These are phyloP conservation scores for Penicillium argentinense DNA, from an alignment of 495 filamentous ascomycete species.

Conservation along the genomic window DNA sequence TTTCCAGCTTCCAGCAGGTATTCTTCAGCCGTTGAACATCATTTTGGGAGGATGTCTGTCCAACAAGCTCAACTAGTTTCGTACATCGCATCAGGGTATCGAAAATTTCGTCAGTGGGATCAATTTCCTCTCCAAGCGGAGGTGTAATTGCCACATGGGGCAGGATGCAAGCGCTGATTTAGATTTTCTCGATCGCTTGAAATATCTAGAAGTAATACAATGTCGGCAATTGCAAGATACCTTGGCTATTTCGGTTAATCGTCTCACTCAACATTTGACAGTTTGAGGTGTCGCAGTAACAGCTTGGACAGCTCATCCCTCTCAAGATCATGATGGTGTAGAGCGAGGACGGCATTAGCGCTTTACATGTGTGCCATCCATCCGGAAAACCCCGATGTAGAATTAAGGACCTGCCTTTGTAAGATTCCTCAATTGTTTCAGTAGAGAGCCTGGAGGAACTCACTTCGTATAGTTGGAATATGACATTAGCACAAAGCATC, in stretches of 20 bases:
- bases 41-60: not conserved
- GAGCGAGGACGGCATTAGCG: constrained; percentile 16
- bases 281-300: constrained; percentile 12
- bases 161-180: constrained; percentile 13
- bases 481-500: constrained; percentile 14
- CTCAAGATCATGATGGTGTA: constrained; percentile 6
- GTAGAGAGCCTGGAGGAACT: not conserved
- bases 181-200: constrained; percentile 20
- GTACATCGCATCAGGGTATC: constrained; percentile 19
- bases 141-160: constrained; percentile 11
- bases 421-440: not conserved
- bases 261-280: constrained; percentile 14
- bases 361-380: constrained; percentile 21
- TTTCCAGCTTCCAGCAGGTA: not conserved
- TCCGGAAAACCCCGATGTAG: constrained; percentile 11
- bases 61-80: constrained; percentile 5
- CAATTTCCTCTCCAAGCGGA: not conserved
- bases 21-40: constrained; percentile 4
- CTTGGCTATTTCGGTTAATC: not conserved
- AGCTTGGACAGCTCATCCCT: constrained; percentile 8
- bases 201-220: constrained; percentile 1
- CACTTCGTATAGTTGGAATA: constrained; percentile 17
- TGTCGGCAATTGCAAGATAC: too few species aligned
- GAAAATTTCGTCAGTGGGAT: constrained; percentile 14
- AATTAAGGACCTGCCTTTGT: constrained; percentile 11